phyloP scores from a whole-genome alignment of 208 protist genomes.

The Acanthamoeba royreba region DNA sequence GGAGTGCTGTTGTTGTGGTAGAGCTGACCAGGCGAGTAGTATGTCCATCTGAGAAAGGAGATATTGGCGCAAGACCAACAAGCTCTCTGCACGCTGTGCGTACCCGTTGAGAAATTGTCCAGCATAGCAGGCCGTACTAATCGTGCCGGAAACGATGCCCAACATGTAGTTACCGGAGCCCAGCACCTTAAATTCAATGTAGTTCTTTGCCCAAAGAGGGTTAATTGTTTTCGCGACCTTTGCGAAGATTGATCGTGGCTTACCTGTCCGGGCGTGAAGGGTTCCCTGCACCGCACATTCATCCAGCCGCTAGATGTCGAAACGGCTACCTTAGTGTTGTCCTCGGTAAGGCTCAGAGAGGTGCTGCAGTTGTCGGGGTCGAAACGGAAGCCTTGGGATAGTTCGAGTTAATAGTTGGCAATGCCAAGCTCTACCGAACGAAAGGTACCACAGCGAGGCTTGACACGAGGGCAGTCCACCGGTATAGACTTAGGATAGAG shows the following conservation, averaged over 20 bases:
- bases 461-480: not conserved
- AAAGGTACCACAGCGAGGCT: not conserved
- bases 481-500: not conserved
- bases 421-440: not conserved
- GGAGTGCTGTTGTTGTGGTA: not conserved
- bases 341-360: not conserved
- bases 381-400: not conserved
- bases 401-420: too few species aligned
- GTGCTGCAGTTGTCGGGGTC: not conserved
- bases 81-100: not conserved
- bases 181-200: conserved; percentile 16
- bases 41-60: not conserved
- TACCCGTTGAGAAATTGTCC: not conserved
- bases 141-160: not conserved
- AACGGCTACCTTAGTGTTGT: not conserved
- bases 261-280: not conserved
- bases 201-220: not conserved
- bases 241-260: not conserved
- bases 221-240: not conserved
- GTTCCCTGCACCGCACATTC: not conserved
- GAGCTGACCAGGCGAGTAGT: conserved; percentile 4
- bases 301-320: not conserved
- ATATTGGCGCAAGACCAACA: not conserved
- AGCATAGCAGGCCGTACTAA: not conserved
- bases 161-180: not conserved